Base-by-base conservation (phyloP, 257 asterid species). In the Salvia hispanica region DNA sequence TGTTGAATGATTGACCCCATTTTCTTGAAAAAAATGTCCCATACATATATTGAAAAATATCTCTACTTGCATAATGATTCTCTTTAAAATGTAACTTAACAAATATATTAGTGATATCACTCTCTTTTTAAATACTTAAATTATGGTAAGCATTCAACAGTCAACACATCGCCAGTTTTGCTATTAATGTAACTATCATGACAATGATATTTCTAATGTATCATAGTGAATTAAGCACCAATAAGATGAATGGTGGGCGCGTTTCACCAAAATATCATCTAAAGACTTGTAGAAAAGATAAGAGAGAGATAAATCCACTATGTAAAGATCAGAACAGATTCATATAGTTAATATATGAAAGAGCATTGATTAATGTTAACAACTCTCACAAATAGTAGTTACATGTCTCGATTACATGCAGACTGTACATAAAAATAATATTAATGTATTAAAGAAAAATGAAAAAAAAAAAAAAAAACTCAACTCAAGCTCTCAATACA, bases 391-490 rank as follows among this genome's bases (percentile, higher is more conserved):
- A 69, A 75, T 62, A 65, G 40, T 48, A 48, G 62, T 62, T 58
- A 42, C 74, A 67, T 66, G 53, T 67, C 75, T 36, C 51, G 68
- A 57, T 72, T 62, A 77, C 76, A 73, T 51, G 15, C 52, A 37
- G 21, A 64, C 52, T 70, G 72, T 74, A 74, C 82, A 74, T 53
- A 36, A 51, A 18, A 48, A 64, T 33, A 70, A 58, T 46, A 9
- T 25, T 31, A 52, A 44, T 61, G 59, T 48, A 14, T 52, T 66
- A 14, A 66, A 12, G 33, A 43, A 54, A 47, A 69, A 1, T 7
- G 8, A 7, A 40, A 40, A 8, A 8, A 40, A 40, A 21, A 53
- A 31, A 56, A 40, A 40, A 21, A 53, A 31, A 56, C 44, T 58
- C 25, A 44, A 58, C 64, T 56, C 53, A 77, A 64, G 66, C 72